Conservation (phyloP, 78 protist genomes). For the Dictyostelium intermedium region DNA sequence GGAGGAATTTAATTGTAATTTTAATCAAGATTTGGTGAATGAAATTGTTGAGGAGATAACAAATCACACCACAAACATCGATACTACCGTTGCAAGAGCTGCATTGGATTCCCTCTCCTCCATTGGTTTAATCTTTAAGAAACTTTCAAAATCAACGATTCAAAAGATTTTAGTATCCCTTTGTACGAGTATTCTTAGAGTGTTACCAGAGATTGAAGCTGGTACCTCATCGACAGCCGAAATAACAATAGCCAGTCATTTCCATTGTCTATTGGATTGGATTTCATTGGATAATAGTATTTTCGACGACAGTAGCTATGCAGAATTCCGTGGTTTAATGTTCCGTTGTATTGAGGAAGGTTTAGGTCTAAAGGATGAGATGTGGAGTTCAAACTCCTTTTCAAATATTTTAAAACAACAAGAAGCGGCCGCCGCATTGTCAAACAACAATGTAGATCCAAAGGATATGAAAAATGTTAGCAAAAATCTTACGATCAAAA, state of each 20-base stretch:
- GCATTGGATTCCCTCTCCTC: conserved; percentile 40
- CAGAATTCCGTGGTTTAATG: conserved; percentile 16
- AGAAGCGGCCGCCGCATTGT: neutral
- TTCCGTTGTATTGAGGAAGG: conserved; percentile 50
- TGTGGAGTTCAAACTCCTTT: conserved; percentile 18
- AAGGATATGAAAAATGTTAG: conserved; percentile 6
- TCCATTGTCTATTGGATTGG: conserved; percentile 68
- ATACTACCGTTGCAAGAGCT: conserved; percentile 21
- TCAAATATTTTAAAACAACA: neutral
- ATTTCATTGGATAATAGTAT: conserved; percentile 26
- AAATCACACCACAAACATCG: neutral
- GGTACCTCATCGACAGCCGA: conserved; percentile 10
- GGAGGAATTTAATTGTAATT: conserved; percentile 53
- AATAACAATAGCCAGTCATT: conserved; percentile 32
- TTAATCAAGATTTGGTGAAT: conserved; percentile 17
- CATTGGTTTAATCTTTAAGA: neutral
- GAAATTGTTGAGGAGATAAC: conserved; percentile 19
- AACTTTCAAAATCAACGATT: neutral
- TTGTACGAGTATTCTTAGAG: conserved; percentile 20
- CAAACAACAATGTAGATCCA: neutral
- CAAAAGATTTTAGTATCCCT: conserved; percentile 8
- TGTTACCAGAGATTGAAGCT: conserved; percentile 2
- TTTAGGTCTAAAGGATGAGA: conserved; percentile 32
- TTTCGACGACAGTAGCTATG: conserved; percentile 29
- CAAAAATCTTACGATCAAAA: conserved; percentile 25